Evolutionary conservation across 2,329 filamentous ascomycete genomes (phyloP).

Genomic region (Fusarium palustre): DNA sequence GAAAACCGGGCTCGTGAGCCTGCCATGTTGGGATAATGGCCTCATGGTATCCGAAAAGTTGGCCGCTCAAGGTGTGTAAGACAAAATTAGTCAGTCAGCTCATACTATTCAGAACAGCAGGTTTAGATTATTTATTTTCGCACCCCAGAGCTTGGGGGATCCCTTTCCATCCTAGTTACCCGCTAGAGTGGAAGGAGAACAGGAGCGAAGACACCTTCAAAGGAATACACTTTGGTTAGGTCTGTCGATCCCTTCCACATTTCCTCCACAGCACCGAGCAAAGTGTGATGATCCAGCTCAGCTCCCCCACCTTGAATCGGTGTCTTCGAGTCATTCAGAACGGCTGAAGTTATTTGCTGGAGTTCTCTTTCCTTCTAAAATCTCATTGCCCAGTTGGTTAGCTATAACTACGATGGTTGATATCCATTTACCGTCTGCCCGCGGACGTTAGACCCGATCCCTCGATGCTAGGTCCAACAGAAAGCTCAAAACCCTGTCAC

Average conservation of each 20-base stretch:
- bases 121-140: too few species aligned
- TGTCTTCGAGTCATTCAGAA: slow-evolving; percentile 15
- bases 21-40: background rate
- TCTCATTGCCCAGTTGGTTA: background rate
- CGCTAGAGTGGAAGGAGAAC: background rate
- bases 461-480: background rate
- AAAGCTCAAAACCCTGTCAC: background rate
- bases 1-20: background rate
- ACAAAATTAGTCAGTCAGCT: too few species aligned
- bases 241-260: slow-evolving; percentile 21
- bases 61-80: too few species aligned
- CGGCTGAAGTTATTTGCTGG: background rate
- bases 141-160: too few species aligned
- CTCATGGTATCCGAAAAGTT: too few species aligned
- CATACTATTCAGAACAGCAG: too few species aligned
- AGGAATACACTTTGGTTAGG: slow-evolving; percentile 6
- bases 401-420: background rate
- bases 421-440: background rate
- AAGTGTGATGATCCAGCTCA: slow-evolving; percentile 3
- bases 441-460: background rate
- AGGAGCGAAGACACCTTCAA: background rate
- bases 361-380: background rate
- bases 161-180: too few species aligned
- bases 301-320: slow-evolving; percentile 18
- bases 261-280: background rate